phyloP scores from a whole-genome alignment of 345 rosid species.

The Brassica carinata region DNA sequence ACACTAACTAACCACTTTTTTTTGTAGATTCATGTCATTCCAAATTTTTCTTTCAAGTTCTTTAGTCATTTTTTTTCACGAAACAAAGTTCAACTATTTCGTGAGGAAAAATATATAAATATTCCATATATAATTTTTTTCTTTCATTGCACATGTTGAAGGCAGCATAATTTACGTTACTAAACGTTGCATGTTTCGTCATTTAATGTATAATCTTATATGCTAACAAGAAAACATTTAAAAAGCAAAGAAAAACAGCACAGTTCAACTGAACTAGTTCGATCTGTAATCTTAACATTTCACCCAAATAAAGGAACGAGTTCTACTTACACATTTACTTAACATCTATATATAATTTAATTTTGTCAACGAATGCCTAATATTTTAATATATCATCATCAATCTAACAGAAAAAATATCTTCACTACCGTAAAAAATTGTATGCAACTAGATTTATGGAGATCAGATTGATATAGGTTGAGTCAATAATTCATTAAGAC shows the following conservation, averaged over 20 bases:
- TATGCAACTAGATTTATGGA: neutral
- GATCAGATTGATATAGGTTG: neutral
- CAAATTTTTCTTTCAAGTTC: neutral
- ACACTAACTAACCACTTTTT: neutral
- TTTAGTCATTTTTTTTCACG: neutral
- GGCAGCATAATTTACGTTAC: conserved; percentile 37
- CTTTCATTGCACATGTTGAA: conserved; percentile 32
- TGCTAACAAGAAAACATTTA: neutral
- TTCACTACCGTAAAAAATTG: neutral
- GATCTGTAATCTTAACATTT: neutral
- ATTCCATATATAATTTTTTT: neutral
- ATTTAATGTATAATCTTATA: neutral
- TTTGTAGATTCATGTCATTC: conserved; percentile 4
- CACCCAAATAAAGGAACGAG: conserved; percentile 11
- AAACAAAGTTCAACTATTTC: conserved; percentile 13
- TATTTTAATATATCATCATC: neutral
- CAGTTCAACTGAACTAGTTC: neutral
- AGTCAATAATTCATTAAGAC: neutral
- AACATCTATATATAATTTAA: neutral
- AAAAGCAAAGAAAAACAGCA: neutral
- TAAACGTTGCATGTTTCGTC: conserved; percentile 20
- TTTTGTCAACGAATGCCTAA: neutral
- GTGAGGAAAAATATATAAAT: neutral
- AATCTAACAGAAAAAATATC: neutral
- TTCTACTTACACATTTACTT: neutral